These are phyloP conservation scores for Citrus mangshanensis DNA, from an alignment of 345 rosid species.

Conservation along the genomic window DNA sequence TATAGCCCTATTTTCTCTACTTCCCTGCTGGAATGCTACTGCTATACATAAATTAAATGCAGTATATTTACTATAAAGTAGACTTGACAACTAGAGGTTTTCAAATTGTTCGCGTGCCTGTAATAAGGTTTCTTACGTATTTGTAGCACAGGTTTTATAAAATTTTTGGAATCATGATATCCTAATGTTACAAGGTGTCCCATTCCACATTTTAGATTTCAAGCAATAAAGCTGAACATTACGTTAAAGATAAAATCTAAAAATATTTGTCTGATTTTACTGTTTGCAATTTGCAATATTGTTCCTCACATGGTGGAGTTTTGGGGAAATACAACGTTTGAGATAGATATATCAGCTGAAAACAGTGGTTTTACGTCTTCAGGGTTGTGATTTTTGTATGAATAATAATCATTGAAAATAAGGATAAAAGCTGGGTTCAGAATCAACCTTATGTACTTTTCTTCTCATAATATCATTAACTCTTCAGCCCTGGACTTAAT, in stretches of 20 bases:
- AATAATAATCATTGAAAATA: background rate
- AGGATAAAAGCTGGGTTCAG: background rate
- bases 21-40: background rate
- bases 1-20: conserved; percentile 19
- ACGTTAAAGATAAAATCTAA: background rate
- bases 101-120: background rate
- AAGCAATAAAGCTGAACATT: background rate
- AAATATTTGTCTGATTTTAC: background rate
- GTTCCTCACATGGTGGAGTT: background rate
- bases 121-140: conserved; percentile 6
- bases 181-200: background rate
- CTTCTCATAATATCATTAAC: background rate
- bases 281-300: background rate
- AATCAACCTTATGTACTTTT: background rate
- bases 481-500: background rate
- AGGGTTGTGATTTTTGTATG: background rate
- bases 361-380: background rate
- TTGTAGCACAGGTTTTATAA: background rate
- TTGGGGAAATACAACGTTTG: background rate
- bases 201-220: background rate
- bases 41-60: background rate
- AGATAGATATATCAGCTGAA: background rate
- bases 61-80: background rate
- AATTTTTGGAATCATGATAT: background rate
- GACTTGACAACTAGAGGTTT: background rate